Percentiles rank a stretch among this genome's conserved stretches.
Evolutionary conservation across 345 rosid genomes (phyloP).

Genomic region (Fremontodendron californicum): DNA sequence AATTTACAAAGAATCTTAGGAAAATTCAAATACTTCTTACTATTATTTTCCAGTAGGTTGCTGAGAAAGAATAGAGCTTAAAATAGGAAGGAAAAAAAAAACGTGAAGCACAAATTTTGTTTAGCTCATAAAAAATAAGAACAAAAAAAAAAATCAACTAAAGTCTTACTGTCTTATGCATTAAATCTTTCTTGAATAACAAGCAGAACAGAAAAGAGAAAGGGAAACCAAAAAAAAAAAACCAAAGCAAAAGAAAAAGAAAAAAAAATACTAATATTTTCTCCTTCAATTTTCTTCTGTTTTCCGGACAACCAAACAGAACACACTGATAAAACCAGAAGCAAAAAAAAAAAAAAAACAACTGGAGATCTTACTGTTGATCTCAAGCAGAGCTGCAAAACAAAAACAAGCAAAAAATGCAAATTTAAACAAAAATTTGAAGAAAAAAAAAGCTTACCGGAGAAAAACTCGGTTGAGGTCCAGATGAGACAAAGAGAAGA

Average conservation of each 20-base stretch:
- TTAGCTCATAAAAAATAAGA: background rate
- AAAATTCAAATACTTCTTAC: background rate
- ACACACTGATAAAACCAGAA: background rate
- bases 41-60: background rate
- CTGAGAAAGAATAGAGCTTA: conserved; percentile 1
- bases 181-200: background rate
- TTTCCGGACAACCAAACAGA: background rate
- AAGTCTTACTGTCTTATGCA: background rate
- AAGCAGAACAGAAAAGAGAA: background rate
- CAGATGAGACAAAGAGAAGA: conserved; percentile 16
- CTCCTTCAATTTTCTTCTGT: background rate
- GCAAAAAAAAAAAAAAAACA: background rate
- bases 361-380: background rate
- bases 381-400: background rate
- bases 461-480: conserved; percentile 3
- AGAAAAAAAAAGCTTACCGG: conserved; percentile 12
- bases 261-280: background rate
- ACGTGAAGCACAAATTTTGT: background rate
- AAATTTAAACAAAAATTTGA: conserved; percentile 4
- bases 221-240: too few relatives aligned
- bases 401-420: background rate
- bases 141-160: background rate
- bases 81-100: background rate
- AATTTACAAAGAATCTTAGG: background rate
- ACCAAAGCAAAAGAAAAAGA: background rate